Percentiles rank a stretch among this genome's conserved stretches.
Evolutionary conservation across 768 basidiomycete species (phyloP).

Genomic region (Phanerochaete carnosa): DNA sequence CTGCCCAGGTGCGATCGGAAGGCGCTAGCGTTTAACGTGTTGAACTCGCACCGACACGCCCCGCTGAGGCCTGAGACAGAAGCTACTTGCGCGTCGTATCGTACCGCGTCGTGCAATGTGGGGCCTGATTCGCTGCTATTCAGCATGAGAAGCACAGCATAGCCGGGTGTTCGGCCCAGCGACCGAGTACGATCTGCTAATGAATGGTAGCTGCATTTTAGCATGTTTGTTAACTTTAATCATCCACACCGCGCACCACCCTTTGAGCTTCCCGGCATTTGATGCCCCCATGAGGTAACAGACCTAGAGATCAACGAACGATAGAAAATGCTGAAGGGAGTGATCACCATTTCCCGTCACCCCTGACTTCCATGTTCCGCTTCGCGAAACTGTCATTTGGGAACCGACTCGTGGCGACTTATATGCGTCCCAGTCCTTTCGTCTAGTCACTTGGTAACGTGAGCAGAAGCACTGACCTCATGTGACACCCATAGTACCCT

Average conservation of each 20-base stretch:
- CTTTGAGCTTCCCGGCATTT: background rate
- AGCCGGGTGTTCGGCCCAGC: background rate
- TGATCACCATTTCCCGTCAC: background rate
- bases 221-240: background rate
- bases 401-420: too few relatives aligned
- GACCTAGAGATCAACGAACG: background rate
- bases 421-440: too few relatives aligned
- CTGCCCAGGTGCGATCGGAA: background rate
- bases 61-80: background rate
- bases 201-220: background rate
- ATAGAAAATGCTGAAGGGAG: background rate
- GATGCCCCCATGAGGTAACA: background rate
- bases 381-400: too few relatives aligned
- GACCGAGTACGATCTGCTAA: background rate
- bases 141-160: background rate
- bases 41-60: background rate
- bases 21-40: background rate
- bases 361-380: background rate
- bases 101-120: background rate
- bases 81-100: background rate
- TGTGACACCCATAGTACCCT: too few relatives aligned
- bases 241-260: background rate
- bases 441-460: background rate
- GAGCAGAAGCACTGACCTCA: background rate
- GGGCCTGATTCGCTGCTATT: background rate